These are phyloP conservation scores for Exserohilum rostratum DNA, from an alignment of 2,329 filamentous ascomycete genomes.

Conservation along the genomic window DNA sequence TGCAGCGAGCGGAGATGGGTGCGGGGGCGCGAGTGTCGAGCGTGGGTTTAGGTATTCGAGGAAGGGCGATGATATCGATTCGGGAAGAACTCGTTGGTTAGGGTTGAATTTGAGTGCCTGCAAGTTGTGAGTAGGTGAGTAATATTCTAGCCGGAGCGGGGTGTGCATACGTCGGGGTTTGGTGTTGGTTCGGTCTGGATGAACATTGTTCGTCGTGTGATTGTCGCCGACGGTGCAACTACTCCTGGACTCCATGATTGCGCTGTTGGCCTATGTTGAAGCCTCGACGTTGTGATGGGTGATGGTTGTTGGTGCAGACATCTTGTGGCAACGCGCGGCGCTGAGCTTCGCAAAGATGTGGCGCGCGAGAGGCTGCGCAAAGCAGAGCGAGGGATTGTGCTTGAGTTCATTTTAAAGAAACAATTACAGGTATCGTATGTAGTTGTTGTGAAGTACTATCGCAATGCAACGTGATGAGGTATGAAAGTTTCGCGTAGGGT, in stretches of 20 bases:
- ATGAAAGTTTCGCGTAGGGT: conserved; percentile 16
- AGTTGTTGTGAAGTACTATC: conserved; percentile 1
- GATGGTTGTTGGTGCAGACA: conserved; percentile 44
- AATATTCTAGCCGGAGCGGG: not conserved
- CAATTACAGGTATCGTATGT: not conserved
- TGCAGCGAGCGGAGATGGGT: conserved; percentile 89
- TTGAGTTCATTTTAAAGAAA: conserved; percentile 33
- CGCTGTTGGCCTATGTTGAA: conserved; percentile 39
- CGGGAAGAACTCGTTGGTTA: conserved; percentile 83
- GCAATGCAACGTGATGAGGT: conserved; percentile 20
- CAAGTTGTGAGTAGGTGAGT: not conserved
- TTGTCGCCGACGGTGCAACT: conserved; percentile 14
- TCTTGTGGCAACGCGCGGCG: conserved; percentile 39
- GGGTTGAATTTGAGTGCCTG: conserved; percentile 89
- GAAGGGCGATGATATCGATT: conserved; percentile 73
- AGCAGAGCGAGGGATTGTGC: conserved; percentile 33
- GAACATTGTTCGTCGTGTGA: conserved; percentile 76
- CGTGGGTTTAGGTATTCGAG: conserved; percentile 92
- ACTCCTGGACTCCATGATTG: conserved; percentile 32
- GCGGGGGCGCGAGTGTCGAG: conserved; percentile 83
- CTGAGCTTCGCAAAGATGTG: conserved; percentile 26
- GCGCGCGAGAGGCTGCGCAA: conserved; percentile 38
- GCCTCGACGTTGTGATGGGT: conserved; percentile 39
- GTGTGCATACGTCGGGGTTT: conserved; percentile 74
- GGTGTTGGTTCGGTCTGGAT: conserved; percentile 96